Percentiles rank a stretch among this genome's conserved stretches.
Conservation (phyloP, 2,329 filamentous ascomycete genomes). For the Incumbomyces delicatus region DNA sequence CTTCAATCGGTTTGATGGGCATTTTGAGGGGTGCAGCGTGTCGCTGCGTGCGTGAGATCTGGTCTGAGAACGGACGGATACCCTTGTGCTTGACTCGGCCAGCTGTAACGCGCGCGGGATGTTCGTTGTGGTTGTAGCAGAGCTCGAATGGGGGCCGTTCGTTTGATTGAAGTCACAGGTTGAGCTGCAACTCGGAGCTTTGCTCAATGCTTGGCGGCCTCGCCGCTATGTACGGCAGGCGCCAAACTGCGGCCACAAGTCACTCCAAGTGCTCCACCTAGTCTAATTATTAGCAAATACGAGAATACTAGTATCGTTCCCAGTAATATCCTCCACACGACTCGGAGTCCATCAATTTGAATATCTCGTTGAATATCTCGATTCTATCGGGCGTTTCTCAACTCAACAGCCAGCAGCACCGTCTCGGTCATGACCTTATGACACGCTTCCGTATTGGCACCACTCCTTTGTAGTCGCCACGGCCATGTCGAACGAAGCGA, state of each 20-base stretch:
- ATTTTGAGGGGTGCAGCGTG: slow-evolving; percentile 24
- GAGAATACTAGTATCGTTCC: no score
- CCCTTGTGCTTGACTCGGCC: no score
- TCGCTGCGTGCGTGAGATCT: not conserved
- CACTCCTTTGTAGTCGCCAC: no score
- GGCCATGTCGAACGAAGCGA: no score
- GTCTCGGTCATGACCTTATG: slow-evolving; percentile 1
- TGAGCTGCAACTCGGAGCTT: slow-evolving; percentile 6
- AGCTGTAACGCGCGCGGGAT: slow-evolving; percentile 5
- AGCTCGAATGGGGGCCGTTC: not conserved
- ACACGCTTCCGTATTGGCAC: not conserved
- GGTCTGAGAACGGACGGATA: no score
- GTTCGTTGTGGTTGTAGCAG: slow-evolving; percentile 19
- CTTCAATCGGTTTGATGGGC: slow-evolving; percentile 38
- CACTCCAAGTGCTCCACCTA: slow-evolving; percentile 2
- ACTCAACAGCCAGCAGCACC: not conserved
- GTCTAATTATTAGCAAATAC: no score
- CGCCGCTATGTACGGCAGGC: not conserved
- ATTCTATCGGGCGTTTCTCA: not conserved
- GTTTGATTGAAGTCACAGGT: not conserved
- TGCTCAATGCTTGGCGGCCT: slow-evolving; percentile 3
- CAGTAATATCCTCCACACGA: no score
- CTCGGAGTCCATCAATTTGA: not conserved
- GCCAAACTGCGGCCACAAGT: not conserved
- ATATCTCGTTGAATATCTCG: no score